Conservation (phyloP, 108 stramenopile genomes). For the Fragilaria crotonensis region DNA sequence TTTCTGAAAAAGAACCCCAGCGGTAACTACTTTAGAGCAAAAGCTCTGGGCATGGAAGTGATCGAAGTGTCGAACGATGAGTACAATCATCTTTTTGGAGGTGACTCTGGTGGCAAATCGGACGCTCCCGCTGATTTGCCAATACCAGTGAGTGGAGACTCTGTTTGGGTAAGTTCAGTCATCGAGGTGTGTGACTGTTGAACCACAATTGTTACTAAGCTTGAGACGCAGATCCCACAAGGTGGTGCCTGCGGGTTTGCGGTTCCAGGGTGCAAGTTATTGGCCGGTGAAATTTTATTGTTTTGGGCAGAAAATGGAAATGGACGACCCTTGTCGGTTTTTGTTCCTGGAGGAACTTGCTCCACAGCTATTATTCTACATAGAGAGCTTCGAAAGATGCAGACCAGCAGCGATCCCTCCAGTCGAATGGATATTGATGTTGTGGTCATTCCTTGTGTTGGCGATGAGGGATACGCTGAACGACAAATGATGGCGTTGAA, state of each 20-base stretch:
- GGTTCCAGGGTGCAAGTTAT: constrained; percentile 25
- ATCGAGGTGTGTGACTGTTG: no score
- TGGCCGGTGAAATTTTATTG: constrained; percentile 28
- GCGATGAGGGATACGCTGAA: constrained; percentile 63
- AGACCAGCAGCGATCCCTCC: constrained; percentile 3
- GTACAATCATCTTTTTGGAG: constrained; percentile 61
- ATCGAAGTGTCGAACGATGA: constrained; percentile 57
- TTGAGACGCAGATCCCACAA: constrained; percentile 64
- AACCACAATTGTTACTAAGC: no score
- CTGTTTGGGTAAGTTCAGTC: constrained; percentile 57
- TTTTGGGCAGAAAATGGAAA: constrained; percentile 57
- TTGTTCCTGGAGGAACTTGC: constrained; percentile 79
- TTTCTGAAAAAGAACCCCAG: constrained; percentile 76
- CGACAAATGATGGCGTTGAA: constrained; percentile 73
- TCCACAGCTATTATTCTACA: constrained; percentile 67
- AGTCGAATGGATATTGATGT: constrained; percentile 58
- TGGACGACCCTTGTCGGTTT: constrained; percentile 55
- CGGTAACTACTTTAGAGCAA: constrained; percentile 80
- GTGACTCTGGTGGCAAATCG: constrained; percentile 45
- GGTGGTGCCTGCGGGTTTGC: constrained; percentile 60
- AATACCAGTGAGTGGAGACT: constrained; percentile 49
- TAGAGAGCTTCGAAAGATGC: constrained; percentile 25
- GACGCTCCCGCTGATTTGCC: constrained; percentile 43
- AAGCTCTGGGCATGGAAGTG: constrained; percentile 79
- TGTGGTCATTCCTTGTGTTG: constrained; percentile 79